Percentiles rank a stretch among this genome's conserved stretches.
Conservation (phyloP, 805 yeast genomes). For the Pichia insulana region DNA sequence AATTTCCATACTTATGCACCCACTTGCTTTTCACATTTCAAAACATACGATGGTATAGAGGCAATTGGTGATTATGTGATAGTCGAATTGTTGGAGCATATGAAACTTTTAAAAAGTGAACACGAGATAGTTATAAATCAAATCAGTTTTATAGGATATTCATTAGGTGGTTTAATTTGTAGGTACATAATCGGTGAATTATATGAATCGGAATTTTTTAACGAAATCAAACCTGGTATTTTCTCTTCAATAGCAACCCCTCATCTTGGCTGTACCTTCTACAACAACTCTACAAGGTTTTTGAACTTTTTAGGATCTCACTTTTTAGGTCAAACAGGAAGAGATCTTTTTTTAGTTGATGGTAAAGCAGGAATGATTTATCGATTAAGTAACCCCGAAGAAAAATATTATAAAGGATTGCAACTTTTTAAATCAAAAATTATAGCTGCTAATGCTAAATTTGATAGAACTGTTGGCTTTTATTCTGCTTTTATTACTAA, state of each 20-base stretch:
- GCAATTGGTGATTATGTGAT: conserved; percentile 61
- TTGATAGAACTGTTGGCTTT: conserved; percentile 84
- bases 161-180: conserved; percentile 80
- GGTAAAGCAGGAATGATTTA: conserved; percentile 40
- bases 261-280: conserved; percentile 54
- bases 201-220: conserved; percentile 42
- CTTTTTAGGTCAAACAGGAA: conserved; percentile 60
- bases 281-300: conserved; percentile 24
- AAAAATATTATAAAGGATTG: conserved; percentile 47
- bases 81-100: conserved; percentile 48
- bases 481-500: conserved; percentile 73
- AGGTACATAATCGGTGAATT: conserved; percentile 61
- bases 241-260: conserved; percentile 75
- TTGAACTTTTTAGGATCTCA: conserved; percentile 47
- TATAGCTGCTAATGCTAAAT: conserved; percentile 63
- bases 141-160: conserved; percentile 78
- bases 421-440: conserved; percentile 46
- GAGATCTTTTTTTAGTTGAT: conserved; percentile 52
- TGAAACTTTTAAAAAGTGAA: conserved; percentile 28
- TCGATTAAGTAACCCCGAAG: conserved; percentile 44
- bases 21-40: conserved; percentile 54
- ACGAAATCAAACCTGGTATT: conserved; percentile 47
- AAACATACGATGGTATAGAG: conserved; percentile 80
- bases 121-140: conserved; percentile 31
- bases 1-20: conserved; percentile 40